A percentile compares a stretch with the other conserved stretches of the same genome.
These are phyloP conservation scores for Rosa persica DNA, from an alignment of 306 rosid genomes.

Conservation along the genomic window DNA sequence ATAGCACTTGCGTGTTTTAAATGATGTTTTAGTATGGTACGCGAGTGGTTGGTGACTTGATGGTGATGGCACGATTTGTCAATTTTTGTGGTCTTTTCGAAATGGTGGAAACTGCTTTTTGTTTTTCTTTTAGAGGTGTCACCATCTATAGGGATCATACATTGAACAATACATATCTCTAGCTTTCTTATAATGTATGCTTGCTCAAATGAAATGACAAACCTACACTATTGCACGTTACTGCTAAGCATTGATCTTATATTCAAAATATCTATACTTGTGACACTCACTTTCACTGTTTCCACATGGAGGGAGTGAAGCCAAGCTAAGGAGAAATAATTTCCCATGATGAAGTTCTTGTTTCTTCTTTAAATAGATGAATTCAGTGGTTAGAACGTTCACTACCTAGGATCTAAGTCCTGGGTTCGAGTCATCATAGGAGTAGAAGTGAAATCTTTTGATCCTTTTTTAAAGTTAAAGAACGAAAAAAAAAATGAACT, in stretches of 20 bases:
- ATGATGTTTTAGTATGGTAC: not conserved
- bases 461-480: no score
- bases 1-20: constrained; percentile 16
- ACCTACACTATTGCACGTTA: not conserved
- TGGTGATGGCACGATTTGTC: not conserved
- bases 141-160: not conserved
- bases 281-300: not conserved
- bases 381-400: no score
- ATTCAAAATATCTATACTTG: not conserved
- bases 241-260: not conserved
- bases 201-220: not conserved
- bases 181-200: not conserved
- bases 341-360: not conserved
- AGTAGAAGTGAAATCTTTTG: no score
- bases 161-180: not conserved
- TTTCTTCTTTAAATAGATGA: not conserved
- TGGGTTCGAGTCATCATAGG: no score
- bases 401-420: no score
- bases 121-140: not conserved
- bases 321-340: not conserved
- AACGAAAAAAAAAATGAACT: no score
- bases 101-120: not conserved
- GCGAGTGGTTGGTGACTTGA: not conserved
- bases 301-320: not conserved
- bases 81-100: not conserved